Evolutionary conservation across 345 rosid species (phyloP).

Genomic region (Citrus hindsii): DNA sequence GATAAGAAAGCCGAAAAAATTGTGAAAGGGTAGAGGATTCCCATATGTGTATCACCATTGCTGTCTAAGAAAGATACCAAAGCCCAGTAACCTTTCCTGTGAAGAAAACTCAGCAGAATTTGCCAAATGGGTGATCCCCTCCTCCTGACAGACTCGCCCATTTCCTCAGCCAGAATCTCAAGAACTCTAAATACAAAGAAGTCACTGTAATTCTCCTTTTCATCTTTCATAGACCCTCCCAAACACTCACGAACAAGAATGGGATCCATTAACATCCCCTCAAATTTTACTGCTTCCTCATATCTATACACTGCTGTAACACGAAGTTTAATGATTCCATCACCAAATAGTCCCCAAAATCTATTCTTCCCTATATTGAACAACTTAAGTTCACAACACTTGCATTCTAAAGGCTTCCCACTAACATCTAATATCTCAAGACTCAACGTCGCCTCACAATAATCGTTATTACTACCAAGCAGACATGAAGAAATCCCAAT

Average conservation of each 20-base stretch:
- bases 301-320: slow-evolving; percentile 49
- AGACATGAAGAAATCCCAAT: slow-evolving; percentile 41
- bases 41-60: slow-evolving; percentile 38
- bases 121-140: slow-evolving; percentile 63
- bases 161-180: slow-evolving; percentile 49
- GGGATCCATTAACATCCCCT: slow-evolving; percentile 33
- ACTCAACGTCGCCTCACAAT: slow-evolving; percentile 26
- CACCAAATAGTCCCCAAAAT: slow-evolving; percentile 29
- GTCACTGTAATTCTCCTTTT: slow-evolving; percentile 31
- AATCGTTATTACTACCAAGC: slow-evolving; percentile 10
- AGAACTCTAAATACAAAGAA: slow-evolving; percentile 61
- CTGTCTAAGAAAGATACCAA: slow-evolving; percentile 49
- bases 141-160: slow-evolving; percentile 36
- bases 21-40: slow-evolving; percentile 80
- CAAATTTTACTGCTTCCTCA: slow-evolving; percentile 32
- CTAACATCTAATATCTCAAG: slow-evolving; percentile 69
- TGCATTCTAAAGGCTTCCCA: slow-evolving; percentile 77
- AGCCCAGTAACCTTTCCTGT: slow-evolving; percentile 64
- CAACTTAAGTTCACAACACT: slow-evolving; percentile 64
- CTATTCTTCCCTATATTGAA: slow-evolving; percentile 27
- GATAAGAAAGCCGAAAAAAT: slow-evolving; percentile 57
- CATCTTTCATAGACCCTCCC: slow-evolving; percentile 25
- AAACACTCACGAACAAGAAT: slow-evolving; percentile 44
- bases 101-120: slow-evolving; percentile 70
- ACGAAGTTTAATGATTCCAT: slow-evolving; percentile 35